Conservation (phyloP, 768 basidiomycete genomes). For the Lyophyllum atratum region DNA sequence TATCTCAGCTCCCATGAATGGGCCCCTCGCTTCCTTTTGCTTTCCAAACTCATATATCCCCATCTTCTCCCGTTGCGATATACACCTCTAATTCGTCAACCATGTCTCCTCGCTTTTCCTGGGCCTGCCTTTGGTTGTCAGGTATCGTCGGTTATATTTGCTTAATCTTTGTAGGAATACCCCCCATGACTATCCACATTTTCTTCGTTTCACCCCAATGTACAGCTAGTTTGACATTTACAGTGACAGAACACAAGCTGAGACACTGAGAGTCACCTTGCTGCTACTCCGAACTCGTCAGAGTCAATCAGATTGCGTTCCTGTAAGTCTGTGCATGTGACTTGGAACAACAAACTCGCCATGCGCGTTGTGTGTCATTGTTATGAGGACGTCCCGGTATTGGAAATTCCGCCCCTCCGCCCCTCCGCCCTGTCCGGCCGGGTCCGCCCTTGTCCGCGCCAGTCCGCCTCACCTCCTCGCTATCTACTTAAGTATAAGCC, state of each 20-base stretch:
- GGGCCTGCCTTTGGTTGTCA: slow-evolving; percentile 16
- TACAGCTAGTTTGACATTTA: neutral
- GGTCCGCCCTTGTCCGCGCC: too few relatives aligned
- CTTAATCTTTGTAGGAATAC: slow-evolving; percentile 24
- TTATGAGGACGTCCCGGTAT: too few relatives aligned
- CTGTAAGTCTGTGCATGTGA: too few relatives aligned
- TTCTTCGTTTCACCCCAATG: slow-evolving; percentile 6
- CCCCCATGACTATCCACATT: slow-evolving; percentile 16
- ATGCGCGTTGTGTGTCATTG: slow-evolving; percentile 1
- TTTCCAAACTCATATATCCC: slow-evolving; percentile 10
- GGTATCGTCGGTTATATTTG: slow-evolving; percentile 19
- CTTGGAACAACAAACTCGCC: too few relatives aligned
- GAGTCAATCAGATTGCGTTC: too few relatives aligned
- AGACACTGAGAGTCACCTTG: too few relatives aligned
- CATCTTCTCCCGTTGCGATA: slow-evolving; percentile 11
- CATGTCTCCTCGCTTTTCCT: neutral
- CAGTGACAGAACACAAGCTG: neutral
- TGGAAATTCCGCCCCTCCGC: too few relatives aligned
- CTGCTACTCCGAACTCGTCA: too few relatives aligned
- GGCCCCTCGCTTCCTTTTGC: neutral
- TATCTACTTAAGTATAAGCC: too few relatives aligned
- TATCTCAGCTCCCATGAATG: slow-evolving; percentile 3
- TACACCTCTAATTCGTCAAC: slow-evolving; percentile 6
- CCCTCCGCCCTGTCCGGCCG: too few relatives aligned
- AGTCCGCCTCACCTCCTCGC: too few relatives aligned